Percentiles rank a stretch among this genome's conserved stretches.
These are phyloP conservation scores for Artomyces pyxidatus DNA, from an alignment of 768 basidiomycete species.

Conservation along the genomic window DNA sequence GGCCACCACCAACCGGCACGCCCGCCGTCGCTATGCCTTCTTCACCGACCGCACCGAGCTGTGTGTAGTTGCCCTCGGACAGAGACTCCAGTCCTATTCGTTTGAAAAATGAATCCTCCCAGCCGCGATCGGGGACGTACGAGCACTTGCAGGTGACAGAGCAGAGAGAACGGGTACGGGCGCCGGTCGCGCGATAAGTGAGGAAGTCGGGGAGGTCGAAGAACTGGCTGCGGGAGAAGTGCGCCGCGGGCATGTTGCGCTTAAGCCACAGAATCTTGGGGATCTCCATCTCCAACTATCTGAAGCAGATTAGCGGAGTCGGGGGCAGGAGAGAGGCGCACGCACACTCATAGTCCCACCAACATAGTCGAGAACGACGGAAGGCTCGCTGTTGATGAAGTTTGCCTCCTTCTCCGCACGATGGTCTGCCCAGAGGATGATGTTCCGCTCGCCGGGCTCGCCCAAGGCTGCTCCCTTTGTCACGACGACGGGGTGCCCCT, in stretches of 20 bases:
- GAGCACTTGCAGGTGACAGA: conserved; percentile 96
- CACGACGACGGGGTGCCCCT: conserved; percentile 69
- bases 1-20: conserved; percentile 76
- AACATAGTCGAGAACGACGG: conserved; percentile 86
- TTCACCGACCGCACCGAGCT: conserved; percentile 58
- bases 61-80: conserved; percentile 57
- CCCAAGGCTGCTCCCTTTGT: conserved; percentile 63
- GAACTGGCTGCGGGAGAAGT: conserved; percentile 73
- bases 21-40: conserved; percentile 70
- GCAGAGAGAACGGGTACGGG: conserved; percentile 73
- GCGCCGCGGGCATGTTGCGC: conserved; percentile 64
- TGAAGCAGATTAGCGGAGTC: neutral
- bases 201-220: conserved; percentile 94
- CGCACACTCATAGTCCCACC: conserved; percentile 91
- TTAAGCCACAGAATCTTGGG: conserved; percentile 98
- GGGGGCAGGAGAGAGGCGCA: conserved; percentile 19
- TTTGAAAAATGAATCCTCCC: conserved; percentile 84
- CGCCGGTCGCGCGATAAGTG: conserved; percentile 82
- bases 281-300: conserved; percentile 93
- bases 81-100: conserved; percentile 75
- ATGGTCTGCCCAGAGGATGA: conserved; percentile 96
- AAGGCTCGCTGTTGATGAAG: conserved; percentile 77
- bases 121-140: conserved; percentile 80
- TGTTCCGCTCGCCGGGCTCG: conserved; percentile 64
- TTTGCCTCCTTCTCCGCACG: conserved; percentile 89